These are phyloP conservation scores for Primulina tabacum DNA, from an alignment of 257 asterid species.

Conservation along the genomic window DNA sequence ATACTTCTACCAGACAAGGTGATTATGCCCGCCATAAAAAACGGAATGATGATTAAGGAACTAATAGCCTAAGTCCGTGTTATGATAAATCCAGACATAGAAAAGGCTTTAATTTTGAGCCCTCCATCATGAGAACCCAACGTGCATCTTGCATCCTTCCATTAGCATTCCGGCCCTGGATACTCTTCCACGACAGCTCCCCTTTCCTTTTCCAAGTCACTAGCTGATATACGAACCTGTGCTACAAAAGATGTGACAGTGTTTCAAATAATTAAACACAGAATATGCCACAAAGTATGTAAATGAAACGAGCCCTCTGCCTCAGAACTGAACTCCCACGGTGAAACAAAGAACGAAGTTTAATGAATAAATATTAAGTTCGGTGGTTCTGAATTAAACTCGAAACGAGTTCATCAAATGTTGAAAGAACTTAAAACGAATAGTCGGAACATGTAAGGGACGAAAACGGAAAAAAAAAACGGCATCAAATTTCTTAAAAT, in stretches of 20 bases:
- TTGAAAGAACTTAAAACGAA: no score
- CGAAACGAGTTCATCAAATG: no score
- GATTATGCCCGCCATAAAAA: slow-evolving; percentile 13
- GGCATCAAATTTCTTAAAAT: no score
- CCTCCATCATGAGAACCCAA: slow-evolving; percentile 96
- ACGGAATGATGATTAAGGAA: background rate
- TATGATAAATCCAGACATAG: slow-evolving; percentile 3
- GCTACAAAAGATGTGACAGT: slow-evolving; percentile 27
- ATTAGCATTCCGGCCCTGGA: slow-evolving; percentile 78
- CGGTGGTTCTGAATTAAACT: no score
- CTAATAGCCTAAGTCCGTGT: slow-evolving; percentile 7
- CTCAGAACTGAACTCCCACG: slow-evolving; percentile 96
- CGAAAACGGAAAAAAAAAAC: no score
- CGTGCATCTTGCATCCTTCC: slow-evolving; percentile 99
- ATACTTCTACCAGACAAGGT: slow-evolving; percentile 48
- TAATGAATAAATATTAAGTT: no score
- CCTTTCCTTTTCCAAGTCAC: slow-evolving; percentile 93
- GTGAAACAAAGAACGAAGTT: no score
- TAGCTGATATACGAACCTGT: slow-evolving; percentile 72
- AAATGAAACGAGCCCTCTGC: slow-evolving; percentile 31
- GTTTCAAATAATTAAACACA: slow-evolving; percentile 7
- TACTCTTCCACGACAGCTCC: slow-evolving; percentile 96
- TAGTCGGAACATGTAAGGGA: no score
- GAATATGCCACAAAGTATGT: background rate
- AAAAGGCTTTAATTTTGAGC: slow-evolving; percentile 64